A percentile compares a stretch with the other conserved stretches of the same genome.
These are phyloP conservation scores for Tagetes patula DNA, from an alignment of 129 eudicot species.

Conservation along the genomic window DNA sequence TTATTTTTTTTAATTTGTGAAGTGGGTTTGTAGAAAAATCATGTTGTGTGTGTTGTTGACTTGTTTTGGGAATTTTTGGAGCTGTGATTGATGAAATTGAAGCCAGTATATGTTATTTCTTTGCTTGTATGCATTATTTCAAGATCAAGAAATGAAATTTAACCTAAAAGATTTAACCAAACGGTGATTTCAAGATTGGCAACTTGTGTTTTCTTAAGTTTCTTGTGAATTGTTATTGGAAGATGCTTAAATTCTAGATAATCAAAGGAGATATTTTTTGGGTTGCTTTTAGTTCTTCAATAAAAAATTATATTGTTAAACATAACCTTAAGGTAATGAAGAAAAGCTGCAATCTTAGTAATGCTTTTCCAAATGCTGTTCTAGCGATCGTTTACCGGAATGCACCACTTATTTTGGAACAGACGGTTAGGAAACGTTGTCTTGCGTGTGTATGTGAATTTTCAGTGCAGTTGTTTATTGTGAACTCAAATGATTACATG, in stretches of 20 bases:
- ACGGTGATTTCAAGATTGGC: background rate
- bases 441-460: background rate
- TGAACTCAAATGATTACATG: background rate
- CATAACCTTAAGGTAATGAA: slow-evolving; percentile 2
- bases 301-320: slow-evolving; percentile 1
- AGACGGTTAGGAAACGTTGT: background rate
- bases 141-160: background rate
- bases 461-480: background rate
- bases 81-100: background rate
- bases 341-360: background rate
- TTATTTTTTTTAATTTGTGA: slow-evolving; percentile 14
- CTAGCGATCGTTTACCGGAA: background rate
- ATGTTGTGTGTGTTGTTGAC: slow-evolving; percentile 21
- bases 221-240: slow-evolving; percentile 3
- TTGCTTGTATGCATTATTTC: background rate
- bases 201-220: slow-evolving; percentile 10
- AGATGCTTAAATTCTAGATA: slow-evolving; percentile 5
- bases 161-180: slow-evolving; percentile 1
- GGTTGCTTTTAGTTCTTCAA: background rate
- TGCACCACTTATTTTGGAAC: background rate
- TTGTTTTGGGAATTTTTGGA: slow-evolving; percentile 12
- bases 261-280: background rate
- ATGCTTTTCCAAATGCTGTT: background rate
- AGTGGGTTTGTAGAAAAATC: slow-evolving; percentile 15
- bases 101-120: background rate